These are phyloP conservation scores for Candida quercuum DNA, from an alignment of 805 yeast species.

Conservation along the genomic window DNA sequence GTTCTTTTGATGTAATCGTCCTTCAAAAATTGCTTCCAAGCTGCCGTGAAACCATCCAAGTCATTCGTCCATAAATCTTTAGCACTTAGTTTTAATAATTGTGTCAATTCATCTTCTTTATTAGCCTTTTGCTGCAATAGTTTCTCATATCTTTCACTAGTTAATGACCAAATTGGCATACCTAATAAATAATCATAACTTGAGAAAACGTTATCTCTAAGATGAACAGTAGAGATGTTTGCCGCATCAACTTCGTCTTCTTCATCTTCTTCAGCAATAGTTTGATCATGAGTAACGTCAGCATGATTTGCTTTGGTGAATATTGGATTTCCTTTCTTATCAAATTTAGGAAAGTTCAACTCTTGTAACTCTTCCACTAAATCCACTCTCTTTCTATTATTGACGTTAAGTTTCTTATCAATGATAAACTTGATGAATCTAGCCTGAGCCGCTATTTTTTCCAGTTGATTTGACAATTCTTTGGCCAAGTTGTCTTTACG, in stretches of 20 bases:
- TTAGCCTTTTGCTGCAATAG: slow-evolving; percentile 67
- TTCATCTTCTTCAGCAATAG: slow-evolving; percentile 32
- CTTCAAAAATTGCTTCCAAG: slow-evolving; percentile 63
- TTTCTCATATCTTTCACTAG: slow-evolving; percentile 81
- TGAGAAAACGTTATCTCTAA: slow-evolving; percentile 47
- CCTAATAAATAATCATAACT: slow-evolving; percentile 84
- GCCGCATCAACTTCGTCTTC: slow-evolving; percentile 36
- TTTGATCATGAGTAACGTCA: slow-evolving; percentile 31
- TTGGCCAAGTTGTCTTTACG: slow-evolving; percentile 78
- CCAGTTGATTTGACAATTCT: slow-evolving; percentile 67
- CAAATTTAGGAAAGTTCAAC: slow-evolving; percentile 71
- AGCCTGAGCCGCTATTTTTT: slow-evolving; percentile 76
- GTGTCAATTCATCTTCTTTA: slow-evolving; percentile 66
- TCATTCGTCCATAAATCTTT: slow-evolving; percentile 88
- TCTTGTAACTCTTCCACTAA: slow-evolving; percentile 59
- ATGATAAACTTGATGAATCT: slow-evolving; percentile 88
- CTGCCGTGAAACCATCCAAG: slow-evolving; percentile 62
- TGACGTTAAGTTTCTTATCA: slow-evolving; percentile 61
- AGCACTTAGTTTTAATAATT: slow-evolving; percentile 61
- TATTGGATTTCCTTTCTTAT: slow-evolving; percentile 61
- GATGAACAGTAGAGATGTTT: slow-evolving; percentile 31
- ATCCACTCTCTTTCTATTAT: slow-evolving; percentile 65
- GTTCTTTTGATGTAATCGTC: slow-evolving; percentile 59
- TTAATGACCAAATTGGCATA: slow-evolving; percentile 91
- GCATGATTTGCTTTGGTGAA: slow-evolving; percentile 32